Conservation (phyloP, 2,329 filamentous ascomycete species). For the Cladobotryum mycophilum region DNA sequence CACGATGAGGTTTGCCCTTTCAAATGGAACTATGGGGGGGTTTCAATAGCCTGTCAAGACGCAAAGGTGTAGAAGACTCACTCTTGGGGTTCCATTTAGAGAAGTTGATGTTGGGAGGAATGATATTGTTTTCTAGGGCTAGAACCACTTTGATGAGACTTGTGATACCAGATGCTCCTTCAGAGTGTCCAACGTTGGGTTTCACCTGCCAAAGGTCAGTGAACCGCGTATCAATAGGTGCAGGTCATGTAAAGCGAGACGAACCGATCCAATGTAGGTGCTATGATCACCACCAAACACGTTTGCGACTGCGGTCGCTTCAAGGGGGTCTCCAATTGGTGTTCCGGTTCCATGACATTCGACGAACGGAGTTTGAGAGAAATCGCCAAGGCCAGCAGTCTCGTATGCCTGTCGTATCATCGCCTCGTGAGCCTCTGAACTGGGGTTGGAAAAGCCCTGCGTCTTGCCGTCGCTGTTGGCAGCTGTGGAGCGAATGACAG, state of each 20-base stretch:
- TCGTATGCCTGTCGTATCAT: conserved; percentile 27
- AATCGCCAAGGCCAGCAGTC: conserved; percentile 20
- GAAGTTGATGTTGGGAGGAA: conserved; percentile 36
- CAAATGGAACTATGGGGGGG: background rate
- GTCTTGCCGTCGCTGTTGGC: conserved; percentile 39
- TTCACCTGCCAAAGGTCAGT: conserved; percentile 26
- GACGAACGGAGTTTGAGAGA: conserved; percentile 25
- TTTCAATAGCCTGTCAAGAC: no score
- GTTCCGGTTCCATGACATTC: conserved; percentile 38
- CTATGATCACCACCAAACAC: conserved; percentile 22
- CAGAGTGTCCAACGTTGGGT: conserved; percentile 37
- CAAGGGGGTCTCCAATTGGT: conserved; percentile 29
- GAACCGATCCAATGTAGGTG: conserved; percentile 24
- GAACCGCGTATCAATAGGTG: no score
- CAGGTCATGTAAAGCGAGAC: conserved; percentile 6
- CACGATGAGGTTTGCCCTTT: conserved; percentile 22
- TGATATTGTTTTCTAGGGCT: conserved; percentile 32
- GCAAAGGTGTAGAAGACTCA: conserved; percentile 12
- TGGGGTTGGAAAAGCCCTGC: conserved; percentile 35
- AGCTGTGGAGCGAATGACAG: conserved; percentile 32
- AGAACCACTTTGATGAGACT: conserved; percentile 38
- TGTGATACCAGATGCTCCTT: conserved; percentile 37
- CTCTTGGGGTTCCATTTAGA: conserved; percentile 30
- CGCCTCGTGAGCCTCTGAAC: conserved; percentile 22
- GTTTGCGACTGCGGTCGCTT: conserved; percentile 26